phyloP scores from a whole-genome alignment of 2,329 filamentous ascomycete species.

The Ascosphaera apis region DNA sequence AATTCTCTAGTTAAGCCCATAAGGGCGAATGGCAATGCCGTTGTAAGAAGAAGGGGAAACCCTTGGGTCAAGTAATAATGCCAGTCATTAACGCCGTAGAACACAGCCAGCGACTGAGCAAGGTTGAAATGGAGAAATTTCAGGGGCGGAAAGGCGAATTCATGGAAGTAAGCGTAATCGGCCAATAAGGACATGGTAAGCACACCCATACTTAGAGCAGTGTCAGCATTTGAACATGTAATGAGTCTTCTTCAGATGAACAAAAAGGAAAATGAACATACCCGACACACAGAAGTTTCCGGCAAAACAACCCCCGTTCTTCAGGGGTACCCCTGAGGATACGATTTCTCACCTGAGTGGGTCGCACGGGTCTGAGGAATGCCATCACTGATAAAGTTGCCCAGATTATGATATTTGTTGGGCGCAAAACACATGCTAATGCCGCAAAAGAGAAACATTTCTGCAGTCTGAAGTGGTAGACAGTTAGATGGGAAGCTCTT shows the following conservation, averaged over 20 bases:
- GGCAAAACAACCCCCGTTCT: too few species aligned
- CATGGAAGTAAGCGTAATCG: slow-evolving; percentile 59
- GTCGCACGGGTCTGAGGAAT: too few species aligned
- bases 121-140: slow-evolving; percentile 84
- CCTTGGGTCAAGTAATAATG: slow-evolving; percentile 90
- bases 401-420: slow-evolving; percentile 82
- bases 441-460: slow-evolving; percentile 53
- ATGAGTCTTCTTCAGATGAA: not conserved
- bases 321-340: too few species aligned
- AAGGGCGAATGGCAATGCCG: slow-evolving; percentile 53
- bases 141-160: slow-evolving; percentile 73
- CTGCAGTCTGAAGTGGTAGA: slow-evolving; percentile 32
- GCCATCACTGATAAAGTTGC: too few species aligned
- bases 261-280: not conserved
- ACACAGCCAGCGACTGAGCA: slow-evolving; percentile 63
- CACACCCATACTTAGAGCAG: too few species aligned
- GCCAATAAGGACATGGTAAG: slow-evolving; percentile 40
- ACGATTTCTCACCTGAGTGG: too few species aligned
- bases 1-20: slow-evolving; percentile 35
- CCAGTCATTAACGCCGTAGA: slow-evolving; percentile 75
- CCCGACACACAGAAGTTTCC: too few species aligned
- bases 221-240: too few species aligned
- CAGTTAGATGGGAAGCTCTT: too few species aligned
- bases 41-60: slow-evolving; percentile 65
- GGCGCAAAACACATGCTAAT: slow-evolving; percentile 61